These are phyloP conservation scores for Penicillium sp. DNA, from an alignment of 2,329 filamentous ascomycete genomes.

Conservation along the genomic window DNA sequence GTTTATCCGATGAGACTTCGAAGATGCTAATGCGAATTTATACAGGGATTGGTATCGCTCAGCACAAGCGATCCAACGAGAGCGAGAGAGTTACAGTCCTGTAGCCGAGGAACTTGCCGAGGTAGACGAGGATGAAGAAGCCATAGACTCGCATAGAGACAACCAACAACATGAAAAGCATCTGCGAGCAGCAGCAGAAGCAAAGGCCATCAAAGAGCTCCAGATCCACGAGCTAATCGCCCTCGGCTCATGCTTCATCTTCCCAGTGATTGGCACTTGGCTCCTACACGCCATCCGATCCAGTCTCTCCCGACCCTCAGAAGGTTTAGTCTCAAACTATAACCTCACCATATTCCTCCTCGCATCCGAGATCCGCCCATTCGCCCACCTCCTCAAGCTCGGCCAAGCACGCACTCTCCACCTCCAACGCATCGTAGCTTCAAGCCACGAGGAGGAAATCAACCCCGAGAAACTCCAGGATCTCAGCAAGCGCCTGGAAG, in stretches of 20 bases:
- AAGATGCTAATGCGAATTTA: slow-evolving; percentile 1
- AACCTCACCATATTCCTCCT: slow-evolving; percentile 90
- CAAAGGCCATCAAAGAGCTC: slow-evolving; percentile 61
- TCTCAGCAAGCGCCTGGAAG: slow-evolving; percentile 66
- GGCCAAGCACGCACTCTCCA: slow-evolving; percentile 77
- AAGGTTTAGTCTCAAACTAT: slow-evolving; percentile 87
- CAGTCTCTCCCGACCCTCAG: slow-evolving; percentile 79
- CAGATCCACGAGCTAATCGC: slow-evolving; percentile 74
- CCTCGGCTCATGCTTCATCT: slow-evolving; percentile 74
- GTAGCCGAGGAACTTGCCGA: slow-evolving; percentile 22
- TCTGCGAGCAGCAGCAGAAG: slow-evolving; percentile 20
- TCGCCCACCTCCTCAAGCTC: slow-evolving; percentile 79
- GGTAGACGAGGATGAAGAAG: slow-evolving; percentile 30
- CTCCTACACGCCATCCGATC: slow-evolving; percentile 78
- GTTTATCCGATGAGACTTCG: slow-evolving; percentile 1
- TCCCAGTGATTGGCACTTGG: slow-evolving; percentile 78
- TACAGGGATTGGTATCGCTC: slow-evolving; percentile 72
- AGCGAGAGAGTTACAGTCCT: slow-evolving; percentile 27
- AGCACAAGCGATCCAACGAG: slow-evolving; percentile 64
- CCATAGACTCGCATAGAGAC: slow-evolving; percentile 10
- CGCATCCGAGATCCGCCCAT: slow-evolving; percentile 80
- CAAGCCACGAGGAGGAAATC: slow-evolving; percentile 36
- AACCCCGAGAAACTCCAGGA: slow-evolving; percentile 51
- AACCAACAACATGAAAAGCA: slow-evolving; percentile 9
- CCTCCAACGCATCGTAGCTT: slow-evolving; percentile 70